These are phyloP conservation scores for Solanum chmielewskii DNA, from an alignment of 257 asterid species.

Conservation along the genomic window DNA sequence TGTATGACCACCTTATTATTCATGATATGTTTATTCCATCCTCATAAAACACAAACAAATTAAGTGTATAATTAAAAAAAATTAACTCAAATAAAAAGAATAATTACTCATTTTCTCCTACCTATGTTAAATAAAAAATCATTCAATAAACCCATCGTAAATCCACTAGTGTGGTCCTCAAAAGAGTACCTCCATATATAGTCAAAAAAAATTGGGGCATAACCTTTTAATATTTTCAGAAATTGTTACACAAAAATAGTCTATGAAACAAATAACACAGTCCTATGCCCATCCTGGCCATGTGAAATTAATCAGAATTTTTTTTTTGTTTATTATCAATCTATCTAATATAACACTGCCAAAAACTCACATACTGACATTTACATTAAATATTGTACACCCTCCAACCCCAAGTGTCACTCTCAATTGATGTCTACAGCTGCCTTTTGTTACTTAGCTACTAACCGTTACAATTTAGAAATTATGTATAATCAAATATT, in stretches of 20 bases:
- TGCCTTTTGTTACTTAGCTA: background rate
- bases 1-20: background rate
- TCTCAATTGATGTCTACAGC: background rate
- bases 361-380: background rate
- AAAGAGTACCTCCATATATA: background rate
- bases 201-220: background rate
- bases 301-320: conserved; percentile 29
- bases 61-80: background rate
- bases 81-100: background rate
- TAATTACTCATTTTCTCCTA: background rate
- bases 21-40: background rate
- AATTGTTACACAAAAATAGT: background rate
- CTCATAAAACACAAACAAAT: background rate
- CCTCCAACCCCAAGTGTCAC: background rate
- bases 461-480: background rate
- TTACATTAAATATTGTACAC: background rate
- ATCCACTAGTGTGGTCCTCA: background rate
- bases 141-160: background rate
- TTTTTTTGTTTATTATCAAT: background rate
- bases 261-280: background rate
- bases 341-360: background rate
- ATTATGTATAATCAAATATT: background rate
- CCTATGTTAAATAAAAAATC: background rate
- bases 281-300: conserved; percentile 35
- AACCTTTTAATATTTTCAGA: background rate